A percentile compares a stretch with the other conserved stretches of the same genome.
Conservation (phyloP, 169 alveolate genomes). For the Cryptosporidium viatorum region DNA sequence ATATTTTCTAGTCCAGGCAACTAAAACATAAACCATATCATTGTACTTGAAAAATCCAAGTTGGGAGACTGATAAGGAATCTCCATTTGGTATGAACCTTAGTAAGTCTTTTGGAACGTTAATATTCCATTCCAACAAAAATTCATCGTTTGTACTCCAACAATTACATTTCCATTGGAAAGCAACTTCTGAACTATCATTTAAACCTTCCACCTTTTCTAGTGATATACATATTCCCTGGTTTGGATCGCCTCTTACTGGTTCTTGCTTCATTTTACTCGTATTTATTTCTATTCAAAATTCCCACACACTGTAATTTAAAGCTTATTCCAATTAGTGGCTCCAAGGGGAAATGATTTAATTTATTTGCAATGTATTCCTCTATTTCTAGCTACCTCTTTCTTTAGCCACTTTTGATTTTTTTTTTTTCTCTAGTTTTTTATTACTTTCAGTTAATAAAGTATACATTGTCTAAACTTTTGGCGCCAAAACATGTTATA, state of each 20-base stretch:
- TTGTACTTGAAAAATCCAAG: conserved; percentile 30
- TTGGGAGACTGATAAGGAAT: conserved; percentile 8
- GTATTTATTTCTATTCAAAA: background rate
- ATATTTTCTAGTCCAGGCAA: conserved; percentile 43
- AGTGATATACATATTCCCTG: conserved; percentile 66
- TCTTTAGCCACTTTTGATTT: background rate
- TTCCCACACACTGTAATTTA: background rate
- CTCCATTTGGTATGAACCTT: background rate
- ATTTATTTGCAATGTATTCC: background rate
- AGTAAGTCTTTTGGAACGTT: conserved; percentile 32
- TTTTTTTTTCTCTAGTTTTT: background rate
- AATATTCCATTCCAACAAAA: conserved; percentile 59
- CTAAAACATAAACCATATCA: conserved; percentile 31
- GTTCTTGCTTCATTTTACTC: conserved; percentile 12
- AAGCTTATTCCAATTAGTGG: background rate
- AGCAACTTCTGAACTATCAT: background rate
- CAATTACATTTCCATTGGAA: conserved; percentile 69
- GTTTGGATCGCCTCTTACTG: conserved; percentile 67
- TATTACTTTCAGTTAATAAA: background rate
- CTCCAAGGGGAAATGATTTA: background rate
- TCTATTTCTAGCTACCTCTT: background rate
- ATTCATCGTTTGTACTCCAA: conserved; percentile 71
- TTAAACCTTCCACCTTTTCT: background rate
- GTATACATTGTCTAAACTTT: background rate
- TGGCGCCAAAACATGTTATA: conserved; percentile 14